Base-by-base conservation (phyloP, 352 stramenopile genomes). In the Phytophthora pseudosyringae region DNA sequence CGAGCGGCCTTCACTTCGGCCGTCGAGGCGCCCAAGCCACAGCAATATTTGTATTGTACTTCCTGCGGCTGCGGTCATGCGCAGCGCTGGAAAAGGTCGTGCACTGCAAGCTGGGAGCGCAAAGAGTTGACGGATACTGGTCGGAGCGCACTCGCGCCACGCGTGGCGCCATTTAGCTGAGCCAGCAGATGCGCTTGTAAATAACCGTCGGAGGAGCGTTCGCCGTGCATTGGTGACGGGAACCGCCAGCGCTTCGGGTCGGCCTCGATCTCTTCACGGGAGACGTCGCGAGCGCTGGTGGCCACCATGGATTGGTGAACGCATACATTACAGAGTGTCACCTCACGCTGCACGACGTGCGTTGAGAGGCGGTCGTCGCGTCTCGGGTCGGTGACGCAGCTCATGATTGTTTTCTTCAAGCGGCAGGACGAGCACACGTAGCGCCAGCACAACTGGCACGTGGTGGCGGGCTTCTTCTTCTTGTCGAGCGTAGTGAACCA, bases 351-450 rank as follows among this genome's bases (percentile, higher is more conserved):
- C 32, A 71, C 26, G 21, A 81, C 54, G 49, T 69, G 66, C 2
- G 52, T 67, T 8, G 25, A 29, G 16, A 67, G 31, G 10, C 56
- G 61, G 38, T 72, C 60, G 36, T 73, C 59, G 10, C 59, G 58
- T 65, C 63, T 56, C 12, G 53, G 36, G 43, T 64, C 59, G n/a
- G 72, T 53, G 41, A 74, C 38, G 47, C 59, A 76, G 18, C 33
- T 68, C 39, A 67, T 54, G 10, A 88, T 59, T 15, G 55, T 70
- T 50, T 81, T 83, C 59, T 86, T 88, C 32, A 86, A 66, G 21
- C 74, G 76, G 53, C 79, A 88, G 4, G 76, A 65, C 4, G 75
- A 83, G 51, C 79, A 88, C 60, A 88, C 79, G 29, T 73, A 73
- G 1, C 75, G 72, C 53, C 59, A 73, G 61, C 79, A 88, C 25